These are phyloP conservation scores for Auricularia heimuer DNA, from an alignment of 768 basidiomycete genomes.

Conservation along the genomic window DNA sequence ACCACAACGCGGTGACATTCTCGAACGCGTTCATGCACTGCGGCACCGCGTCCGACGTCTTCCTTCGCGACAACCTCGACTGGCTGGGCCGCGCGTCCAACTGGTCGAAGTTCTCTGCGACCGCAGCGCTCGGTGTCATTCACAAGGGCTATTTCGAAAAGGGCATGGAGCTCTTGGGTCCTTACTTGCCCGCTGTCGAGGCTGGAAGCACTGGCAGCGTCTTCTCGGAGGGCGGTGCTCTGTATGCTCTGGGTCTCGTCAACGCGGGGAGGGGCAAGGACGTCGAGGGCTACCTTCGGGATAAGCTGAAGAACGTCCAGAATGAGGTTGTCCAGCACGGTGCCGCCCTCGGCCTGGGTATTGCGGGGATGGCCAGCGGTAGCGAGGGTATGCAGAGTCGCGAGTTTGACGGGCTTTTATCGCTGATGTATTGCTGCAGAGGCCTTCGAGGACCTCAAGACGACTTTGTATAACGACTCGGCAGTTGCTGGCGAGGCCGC, in stretches of 20 bases:
- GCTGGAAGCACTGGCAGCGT: conserved; percentile 58
- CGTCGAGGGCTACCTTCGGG: conserved; percentile 68
- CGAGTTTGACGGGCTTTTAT: not conserved
- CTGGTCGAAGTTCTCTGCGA: conserved; percentile 98
- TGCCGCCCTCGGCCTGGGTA: conserved; percentile 92
- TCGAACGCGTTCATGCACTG: conserved; percentile 98
- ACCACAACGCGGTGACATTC: conserved; percentile 91
- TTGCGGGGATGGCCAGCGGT: conserved; percentile 88
- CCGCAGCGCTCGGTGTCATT: conserved; percentile 93
- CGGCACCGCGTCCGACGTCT: conserved; percentile 92
- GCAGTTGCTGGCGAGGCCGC: conserved; percentile 94
- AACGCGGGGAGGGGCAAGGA: conserved; percentile 70
- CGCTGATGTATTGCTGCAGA: conserved; percentile 28
- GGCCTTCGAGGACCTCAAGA: conserved; percentile 86
- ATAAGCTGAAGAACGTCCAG: conserved; percentile 62
- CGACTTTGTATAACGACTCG: conserved; percentile 83
- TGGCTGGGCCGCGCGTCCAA: conserved; percentile 93
- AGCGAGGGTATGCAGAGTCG: conserved; percentile 38
- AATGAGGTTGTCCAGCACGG: conserved; percentile 91
- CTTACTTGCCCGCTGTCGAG: conserved; percentile 78
- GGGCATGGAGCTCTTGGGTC: conserved; percentile 84
- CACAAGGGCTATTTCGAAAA: conserved; percentile 95
- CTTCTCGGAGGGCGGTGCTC: conserved; percentile 92
- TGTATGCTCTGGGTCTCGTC: conserved; percentile 90
- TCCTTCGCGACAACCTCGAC: conserved; percentile 91